Evolutionary conservation across 2,329 filamentous ascomycete species (phyloP), one percentile per base, ranked within the genome.

Genomic region (Xylogone sp.): DNA sequence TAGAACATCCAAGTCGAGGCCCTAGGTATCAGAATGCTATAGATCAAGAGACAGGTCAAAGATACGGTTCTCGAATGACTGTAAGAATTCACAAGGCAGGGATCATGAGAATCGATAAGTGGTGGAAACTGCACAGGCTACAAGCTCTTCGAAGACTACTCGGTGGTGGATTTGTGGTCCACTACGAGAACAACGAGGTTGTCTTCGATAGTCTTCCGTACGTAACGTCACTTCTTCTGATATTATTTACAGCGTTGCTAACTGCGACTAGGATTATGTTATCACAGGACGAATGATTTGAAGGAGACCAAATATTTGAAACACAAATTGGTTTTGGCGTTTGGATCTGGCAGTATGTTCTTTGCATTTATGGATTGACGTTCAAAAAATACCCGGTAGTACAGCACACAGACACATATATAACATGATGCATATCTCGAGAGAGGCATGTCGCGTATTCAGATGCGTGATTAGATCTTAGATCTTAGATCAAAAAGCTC

Each of bases 71-170:
- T 53, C 75, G 83, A 52, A 73, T 87, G 70, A 78, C 71, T 10
- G 74, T 89, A 39, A 77, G 78, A 51, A 79, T 88, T 50, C 74
- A 78, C 49, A 73, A 75, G 20, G 77, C 75, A 45, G 79, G 82
- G 2, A 75, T 78, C 49, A 79, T 88, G 72, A 76, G 72, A 47
- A 82, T 89, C 47, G 84, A 89, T 66, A 78, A 79, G 57, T 90
- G 86, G 86, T 89, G 86, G 86, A 89, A 89, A 67, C 71, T 87
- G 59, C 75, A 82, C 58, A 74, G 84, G 24, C 68, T 88, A 47
- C 80, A 83, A 54, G 77, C 78, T 2, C 68, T 89, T 49, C 77
- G 82, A 61, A 69, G 84, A 39, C 70, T 84, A 24, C 69, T 88
- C 42, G 79, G 81, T 52, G 77, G 79, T 13, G 83, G 83, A 0